phyloP scores from a whole-genome alignment of 2,329 filamentous ascomycete species.

The Xylariaceae sp. region DNA sequence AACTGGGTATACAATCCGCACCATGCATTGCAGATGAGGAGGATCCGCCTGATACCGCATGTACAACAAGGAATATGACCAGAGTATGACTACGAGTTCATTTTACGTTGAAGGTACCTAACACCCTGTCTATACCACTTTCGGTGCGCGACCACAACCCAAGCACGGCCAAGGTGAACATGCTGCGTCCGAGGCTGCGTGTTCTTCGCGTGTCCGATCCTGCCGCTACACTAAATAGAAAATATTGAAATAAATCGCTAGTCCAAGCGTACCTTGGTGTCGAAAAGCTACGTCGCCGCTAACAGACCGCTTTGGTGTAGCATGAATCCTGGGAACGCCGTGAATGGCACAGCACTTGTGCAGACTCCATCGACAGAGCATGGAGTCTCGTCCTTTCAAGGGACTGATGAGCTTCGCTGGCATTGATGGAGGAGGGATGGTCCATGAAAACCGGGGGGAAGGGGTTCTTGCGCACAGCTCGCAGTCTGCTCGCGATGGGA shows the following conservation, averaged over 20 bases:
- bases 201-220: no score
- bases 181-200: no score
- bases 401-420: not conserved
- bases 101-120: slow-evolving; percentile 9
- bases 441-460: slow-evolving; percentile 1
- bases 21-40: slow-evolving; percentile 15
- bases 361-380: no score
- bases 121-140: slow-evolving; percentile 11
- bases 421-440: slow-evolving; percentile 5
- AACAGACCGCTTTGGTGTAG: slow-evolving; percentile 3
- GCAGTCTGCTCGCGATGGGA: no score
- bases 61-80: no score
- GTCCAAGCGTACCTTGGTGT: slow-evolving; percentile 6
- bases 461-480: no score
- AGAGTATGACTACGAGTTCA: slow-evolving; percentile 11
- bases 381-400: slow-evolving; percentile 4
- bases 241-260: slow-evolving; percentile 7
- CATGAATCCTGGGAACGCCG: not conserved
- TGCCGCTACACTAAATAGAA: not conserved
- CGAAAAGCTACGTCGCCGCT: slow-evolving; percentile 7
- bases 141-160: no score
- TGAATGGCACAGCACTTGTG: not conserved
- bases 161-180: no score
- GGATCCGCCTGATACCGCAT: slow-evolving; percentile 9
- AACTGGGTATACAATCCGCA: slow-evolving; percentile 16